phyloP scores from a whole-genome alignment of 2,329 filamentous ascomycete genomes.

The Pyrenophora tritici-repentis region DNA sequence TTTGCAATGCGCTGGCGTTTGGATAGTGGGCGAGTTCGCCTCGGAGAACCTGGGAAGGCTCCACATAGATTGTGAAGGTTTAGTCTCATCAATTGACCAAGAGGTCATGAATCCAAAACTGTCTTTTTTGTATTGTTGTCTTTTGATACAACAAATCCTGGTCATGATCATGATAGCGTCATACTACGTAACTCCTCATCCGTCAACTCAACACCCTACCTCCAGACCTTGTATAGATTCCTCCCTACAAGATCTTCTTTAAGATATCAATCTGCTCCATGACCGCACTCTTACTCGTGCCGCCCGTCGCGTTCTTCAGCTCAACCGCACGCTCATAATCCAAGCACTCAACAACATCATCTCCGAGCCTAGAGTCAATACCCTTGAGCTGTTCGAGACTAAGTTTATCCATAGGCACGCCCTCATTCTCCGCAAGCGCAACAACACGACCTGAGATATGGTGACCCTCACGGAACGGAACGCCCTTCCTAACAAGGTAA shows the following conservation, averaged over 20 bases:
- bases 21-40: too few species aligned
- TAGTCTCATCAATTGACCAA: too few species aligned
- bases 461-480: slow-evolving; percentile 80
- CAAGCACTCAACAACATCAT: slow-evolving; percentile 72
- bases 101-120: too few species aligned
- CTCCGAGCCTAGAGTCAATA: slow-evolving; percentile 71
- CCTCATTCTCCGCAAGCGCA: slow-evolving; percentile 69
- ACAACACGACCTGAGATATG: slow-evolving; percentile 77
- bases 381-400: slow-evolving; percentile 67
- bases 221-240: too few species aligned
- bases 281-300: slow-evolving; percentile 73
- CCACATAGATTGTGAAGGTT: too few species aligned
- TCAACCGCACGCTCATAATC: slow-evolving; percentile 86
- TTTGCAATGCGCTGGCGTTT: too few species aligned
- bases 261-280: slow-evolving; percentile 65
- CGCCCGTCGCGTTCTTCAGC: slow-evolving; percentile 74
- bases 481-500: slow-evolving; percentile 67
- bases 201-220: too few species aligned
- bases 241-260: slow-evolving; percentile 39
- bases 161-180: too few species aligned
- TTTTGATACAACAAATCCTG: too few species aligned
- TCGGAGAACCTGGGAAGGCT: too few species aligned
- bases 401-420: slow-evolving; percentile 71
- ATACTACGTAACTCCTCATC: too few species aligned
- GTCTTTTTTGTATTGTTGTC: too few species aligned